These are phyloP conservation scores for Rhinocladiella similis DNA, from an alignment of 2,329 filamentous ascomycete genomes.

Conservation along the genomic window DNA sequence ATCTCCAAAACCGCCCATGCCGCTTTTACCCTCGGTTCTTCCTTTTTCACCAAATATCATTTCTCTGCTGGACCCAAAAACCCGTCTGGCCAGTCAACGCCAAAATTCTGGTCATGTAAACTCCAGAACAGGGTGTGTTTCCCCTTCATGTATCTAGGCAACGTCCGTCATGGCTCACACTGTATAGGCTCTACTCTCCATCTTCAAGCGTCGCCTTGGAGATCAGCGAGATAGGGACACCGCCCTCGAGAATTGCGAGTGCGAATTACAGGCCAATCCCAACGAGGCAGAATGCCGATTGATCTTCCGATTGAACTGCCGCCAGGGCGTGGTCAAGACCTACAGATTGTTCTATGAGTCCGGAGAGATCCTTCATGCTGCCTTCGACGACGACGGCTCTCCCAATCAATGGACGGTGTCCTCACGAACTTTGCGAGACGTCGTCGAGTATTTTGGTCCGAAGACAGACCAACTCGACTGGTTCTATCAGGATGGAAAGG, in stretches of 20 bases:
- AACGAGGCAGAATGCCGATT: slow-evolving; percentile 61
- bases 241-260: slow-evolving; percentile 62
- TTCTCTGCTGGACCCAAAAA: slow-evolving; percentile 39
- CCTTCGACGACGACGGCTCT: slow-evolving; percentile 59
- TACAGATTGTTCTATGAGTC: slow-evolving; percentile 66
- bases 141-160: background rate
- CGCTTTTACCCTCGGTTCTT: slow-evolving; percentile 56
- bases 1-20: slow-evolving; percentile 65
- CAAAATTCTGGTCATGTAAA: slow-evolving; percentile 28
- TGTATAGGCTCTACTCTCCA: slow-evolving; percentile 54
- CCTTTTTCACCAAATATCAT: slow-evolving; percentile 61
- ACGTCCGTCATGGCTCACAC: background rate
- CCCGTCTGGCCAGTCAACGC: slow-evolving; percentile 7
- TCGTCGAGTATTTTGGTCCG: slow-evolving; percentile 64
- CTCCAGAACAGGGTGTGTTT: slow-evolving; percentile 27
- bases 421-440: slow-evolving; percentile 58
- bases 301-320: slow-evolving; percentile 62
- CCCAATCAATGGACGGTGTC: slow-evolving; percentile 61
- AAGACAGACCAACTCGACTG: slow-evolving; percentile 66
- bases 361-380: slow-evolving; percentile 61
- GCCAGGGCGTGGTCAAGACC: slow-evolving; percentile 64
- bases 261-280: slow-evolving; percentile 57
- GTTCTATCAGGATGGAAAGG: slow-evolving; percentile 57
- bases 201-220: slow-evolving; percentile 60
- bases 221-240: slow-evolving; percentile 60